Conservation (phyloP, 768 basidiomycete genomes). For the Boletus insuetus region DNA sequence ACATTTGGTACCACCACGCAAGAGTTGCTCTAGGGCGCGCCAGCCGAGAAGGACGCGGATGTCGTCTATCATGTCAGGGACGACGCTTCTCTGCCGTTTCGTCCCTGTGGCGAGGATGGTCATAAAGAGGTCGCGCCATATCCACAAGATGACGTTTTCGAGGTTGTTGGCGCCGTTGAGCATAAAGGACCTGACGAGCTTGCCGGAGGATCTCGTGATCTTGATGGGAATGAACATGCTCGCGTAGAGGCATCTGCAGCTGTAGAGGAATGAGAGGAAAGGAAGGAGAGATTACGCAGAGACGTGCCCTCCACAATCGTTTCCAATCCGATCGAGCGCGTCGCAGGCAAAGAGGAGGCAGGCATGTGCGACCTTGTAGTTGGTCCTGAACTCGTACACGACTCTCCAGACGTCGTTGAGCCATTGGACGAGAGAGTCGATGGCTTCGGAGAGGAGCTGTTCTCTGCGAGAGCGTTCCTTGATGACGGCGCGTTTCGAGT, state of each 20-base stretch:
- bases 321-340: slow-evolving; percentile 43
- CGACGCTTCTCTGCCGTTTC: slow-evolving; percentile 25
- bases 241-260: slow-evolving; percentile 54
- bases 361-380: slow-evolving; percentile 50
- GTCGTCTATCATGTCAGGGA: slow-evolving; percentile 59
- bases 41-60: slow-evolving; percentile 52
- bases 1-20: slow-evolving; percentile 53
- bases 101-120: slow-evolving; percentile 45
- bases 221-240: slow-evolving; percentile 45
- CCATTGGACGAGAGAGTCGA: slow-evolving; percentile 57
- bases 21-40: slow-evolving; percentile 47
- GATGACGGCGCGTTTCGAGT: slow-evolving; percentile 50
- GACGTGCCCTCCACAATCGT: slow-evolving; percentile 37
- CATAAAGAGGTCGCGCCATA: slow-evolving; percentile 69
- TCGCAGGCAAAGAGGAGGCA: slow-evolving; percentile 55
- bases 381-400: slow-evolving; percentile 54
- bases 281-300: slow-evolving; percentile 6
- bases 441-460: slow-evolving; percentile 53
- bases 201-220: slow-evolving; percentile 44
- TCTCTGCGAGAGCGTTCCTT: slow-evolving; percentile 53
- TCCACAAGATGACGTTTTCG: slow-evolving; percentile 51
- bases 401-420: slow-evolving; percentile 61
- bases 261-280: slow-evolving; percentile 23
- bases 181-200: slow-evolving; percentile 46
- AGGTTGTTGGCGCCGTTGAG: slow-evolving; percentile 48